These are phyloP conservation scores for Aspergillus haitiensis DNA, from an alignment of 495 filamentous ascomycete species.

Conservation along the genomic window DNA sequence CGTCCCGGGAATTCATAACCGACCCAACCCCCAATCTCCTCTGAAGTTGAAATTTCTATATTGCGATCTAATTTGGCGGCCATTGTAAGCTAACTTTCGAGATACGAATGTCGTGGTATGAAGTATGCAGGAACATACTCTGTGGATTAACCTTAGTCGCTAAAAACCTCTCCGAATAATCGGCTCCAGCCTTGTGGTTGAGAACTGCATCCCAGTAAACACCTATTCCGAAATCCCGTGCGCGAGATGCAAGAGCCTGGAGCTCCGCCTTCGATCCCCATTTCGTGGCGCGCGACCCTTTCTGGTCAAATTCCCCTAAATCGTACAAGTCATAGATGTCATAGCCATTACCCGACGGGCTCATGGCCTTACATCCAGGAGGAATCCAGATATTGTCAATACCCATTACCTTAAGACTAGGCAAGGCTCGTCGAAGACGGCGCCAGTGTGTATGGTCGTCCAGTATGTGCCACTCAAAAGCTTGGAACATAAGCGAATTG, in stretches of 20 bases:
- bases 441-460: slow-evolving; percentile 64
- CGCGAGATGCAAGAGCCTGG: slow-evolving; percentile 48
- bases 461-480: slow-evolving; percentile 75
- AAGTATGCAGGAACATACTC: slow-evolving; percentile 31
- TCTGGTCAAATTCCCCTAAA: slow-evolving; percentile 75
- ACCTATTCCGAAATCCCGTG: slow-evolving; percentile 54
- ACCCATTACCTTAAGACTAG: slow-evolving; percentile 58
- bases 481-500: slow-evolving; percentile 68
- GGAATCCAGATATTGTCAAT: slow-evolving; percentile 71
- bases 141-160: slow-evolving; percentile 63
- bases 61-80: slow-evolving; percentile 47
- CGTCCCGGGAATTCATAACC: slow-evolving; percentile 66
- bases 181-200: slow-evolving; percentile 74
- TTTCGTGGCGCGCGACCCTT: slow-evolving; percentile 62
- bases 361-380: slow-evolving; percentile 70
- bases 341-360: slow-evolving; percentile 66
- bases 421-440: slow-evolving; percentile 55
- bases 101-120: neutral
- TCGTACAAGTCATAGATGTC: slow-evolving; percentile 79
- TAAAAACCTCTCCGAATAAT: slow-evolving; percentile 58
- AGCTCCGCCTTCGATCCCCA: slow-evolving; percentile 71
- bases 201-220: slow-evolving; percentile 75
- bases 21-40: slow-evolving; percentile 68
- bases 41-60: slow-evolving; percentile 53
- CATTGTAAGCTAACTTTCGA: neutral